phyloP scores from a whole-genome alignment of 31 red algal genomes.

The Asparagopsis taxiformis region DNA sequence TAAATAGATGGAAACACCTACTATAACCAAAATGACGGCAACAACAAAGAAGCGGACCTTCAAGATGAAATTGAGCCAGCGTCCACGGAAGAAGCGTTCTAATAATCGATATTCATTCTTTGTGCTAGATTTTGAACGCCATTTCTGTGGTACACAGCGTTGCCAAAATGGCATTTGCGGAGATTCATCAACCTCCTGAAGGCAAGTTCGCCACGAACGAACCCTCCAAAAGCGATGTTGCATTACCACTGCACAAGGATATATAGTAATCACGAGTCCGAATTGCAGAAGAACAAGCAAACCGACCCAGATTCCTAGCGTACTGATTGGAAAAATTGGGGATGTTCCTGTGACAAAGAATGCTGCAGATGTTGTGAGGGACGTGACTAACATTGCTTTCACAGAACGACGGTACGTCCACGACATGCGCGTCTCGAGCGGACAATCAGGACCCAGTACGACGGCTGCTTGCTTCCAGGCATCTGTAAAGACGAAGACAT shows the following conservation, averaged over 20 bases:
- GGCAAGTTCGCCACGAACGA: not conserved
- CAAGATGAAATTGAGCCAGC: slow-evolving; percentile 33
- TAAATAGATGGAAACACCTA: slow-evolving; percentile 16
- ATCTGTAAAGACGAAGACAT: slow-evolving; percentile 80
- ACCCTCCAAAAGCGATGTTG: slow-evolving; percentile 46
- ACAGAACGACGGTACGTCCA: slow-evolving; percentile 69
- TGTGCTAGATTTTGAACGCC: slow-evolving; percentile 15
- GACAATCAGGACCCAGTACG: slow-evolving; percentile 33
- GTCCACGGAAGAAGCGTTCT: slow-evolving; percentile 62
- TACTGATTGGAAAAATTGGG: slow-evolving; percentile 70
- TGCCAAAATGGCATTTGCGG: slow-evolving; percentile 16
- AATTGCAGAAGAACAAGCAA: slow-evolving; percentile 58
- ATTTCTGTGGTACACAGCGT: slow-evolving; percentile 17
- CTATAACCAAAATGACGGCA: slow-evolving; percentile 20
- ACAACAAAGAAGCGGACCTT: slow-evolving; percentile 33
- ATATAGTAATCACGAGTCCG: slow-evolving; percentile 56
- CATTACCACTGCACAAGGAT: slow-evolving; percentile 60
- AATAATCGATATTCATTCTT: slow-evolving; percentile 43
- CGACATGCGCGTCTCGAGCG: slow-evolving; percentile 33
- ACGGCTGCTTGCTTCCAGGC: slow-evolving; percentile 68
- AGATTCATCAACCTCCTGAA: slow-evolving; percentile 1
- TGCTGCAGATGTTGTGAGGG: slow-evolving; percentile 67
- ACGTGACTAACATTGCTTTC: slow-evolving; percentile 70
- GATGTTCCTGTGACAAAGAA: slow-evolving; percentile 72
- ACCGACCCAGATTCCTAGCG: slow-evolving; percentile 72